phyloP scores from a whole-genome alignment of 2,329 filamentous ascomycete species.

The Alternaria brassicae region DNA sequence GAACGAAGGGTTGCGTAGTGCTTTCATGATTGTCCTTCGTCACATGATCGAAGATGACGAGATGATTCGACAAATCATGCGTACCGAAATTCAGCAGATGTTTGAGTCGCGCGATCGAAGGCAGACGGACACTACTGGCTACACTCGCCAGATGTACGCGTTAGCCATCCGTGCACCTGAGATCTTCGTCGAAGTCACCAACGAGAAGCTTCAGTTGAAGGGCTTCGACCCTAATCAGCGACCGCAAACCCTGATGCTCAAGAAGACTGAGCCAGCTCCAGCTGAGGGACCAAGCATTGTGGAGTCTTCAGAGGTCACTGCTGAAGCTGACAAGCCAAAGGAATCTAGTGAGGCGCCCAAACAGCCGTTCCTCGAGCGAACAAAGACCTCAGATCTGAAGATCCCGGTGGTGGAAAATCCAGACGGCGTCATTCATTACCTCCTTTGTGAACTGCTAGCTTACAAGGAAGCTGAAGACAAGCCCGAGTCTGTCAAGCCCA shows the following conservation, averaged over 20 bases:
- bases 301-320: conserved; percentile 35
- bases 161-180: conserved; percentile 81
- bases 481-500: conserved; percentile 58
- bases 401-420: conserved; percentile 87
- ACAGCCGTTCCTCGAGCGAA: conserved; percentile 64
- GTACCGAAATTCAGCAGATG: conserved; percentile 81
- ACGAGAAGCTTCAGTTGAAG: conserved; percentile 79
- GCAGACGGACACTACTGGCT: conserved; percentile 71
- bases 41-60: conserved; percentile 95
- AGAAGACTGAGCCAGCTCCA: conserved; percentile 53
- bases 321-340: conserved; percentile 47
- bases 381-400: conserved; percentile 75
- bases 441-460: conserved; percentile 88
- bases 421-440: conserved; percentile 93
- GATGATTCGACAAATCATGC: conserved; percentile 89
- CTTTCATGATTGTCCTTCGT: conserved; percentile 84
- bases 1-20: conserved; percentile 74
- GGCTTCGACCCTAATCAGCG: conserved; percentile 66
- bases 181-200: conserved; percentile 85
- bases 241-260: conserved; percentile 62
- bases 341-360: conserved; percentile 42
- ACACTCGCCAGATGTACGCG: conserved; percentile 78
- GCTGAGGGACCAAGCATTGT: conserved; percentile 18
- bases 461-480: conserved; percentile 94
- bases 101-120: conserved; percentile 66